Base-by-base conservation (phyloP, 2,329 filamentous ascomycete species). In the Aaosphaeria pasadenensis region DNA sequence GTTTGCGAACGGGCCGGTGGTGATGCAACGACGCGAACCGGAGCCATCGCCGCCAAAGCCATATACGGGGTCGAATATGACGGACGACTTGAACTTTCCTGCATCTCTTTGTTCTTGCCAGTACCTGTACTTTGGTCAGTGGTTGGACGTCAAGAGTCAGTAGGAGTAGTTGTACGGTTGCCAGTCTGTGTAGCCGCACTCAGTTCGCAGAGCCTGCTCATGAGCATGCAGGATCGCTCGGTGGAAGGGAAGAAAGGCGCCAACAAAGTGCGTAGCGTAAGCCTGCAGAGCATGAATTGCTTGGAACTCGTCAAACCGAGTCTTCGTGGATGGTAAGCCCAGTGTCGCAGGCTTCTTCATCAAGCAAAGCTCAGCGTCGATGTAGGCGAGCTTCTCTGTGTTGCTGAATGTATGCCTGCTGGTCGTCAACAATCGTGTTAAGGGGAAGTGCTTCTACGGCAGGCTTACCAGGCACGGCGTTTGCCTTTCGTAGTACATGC, bases 211-310 rank as follows among this genome's bases (percentile, higher is more conserved):
- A 0, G 60, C 49, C 11, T 52, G 17, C 46, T 71, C 68, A 45
- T 71, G 67, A 6, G 63, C 47, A 28, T 62, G 52, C 11, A 69
- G 49, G 44, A 62, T 59, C 30, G 58, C 63, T 6, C 69, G 63
- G 50, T 73, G 70, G 58, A 62, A 72, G 1, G 69, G 67, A 24
- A 72, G 60, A 50, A 73, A 72, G 1, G 52, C 52, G 28, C 58
- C 53, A 17, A 54, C 53, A 32, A 46, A 44, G 42, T 55, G 54
- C 2, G 43, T 46, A 2, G 31, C 40, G 11, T 48, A 39, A 2
- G 52, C 36, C 17, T 48, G 41, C 24, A 53, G 28, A 30, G 29
- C 31, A 43, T 57, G 54, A 3, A 47, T 38, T 5, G 41, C 43
- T 36, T 57, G 54, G 17, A 55, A 39, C 30, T 57, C 54, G 30